These are phyloP conservation scores for Aureococcus anophagefferens DNA, from an alignment of 108 stramenopile species.

Conservation along the genomic window DNA sequence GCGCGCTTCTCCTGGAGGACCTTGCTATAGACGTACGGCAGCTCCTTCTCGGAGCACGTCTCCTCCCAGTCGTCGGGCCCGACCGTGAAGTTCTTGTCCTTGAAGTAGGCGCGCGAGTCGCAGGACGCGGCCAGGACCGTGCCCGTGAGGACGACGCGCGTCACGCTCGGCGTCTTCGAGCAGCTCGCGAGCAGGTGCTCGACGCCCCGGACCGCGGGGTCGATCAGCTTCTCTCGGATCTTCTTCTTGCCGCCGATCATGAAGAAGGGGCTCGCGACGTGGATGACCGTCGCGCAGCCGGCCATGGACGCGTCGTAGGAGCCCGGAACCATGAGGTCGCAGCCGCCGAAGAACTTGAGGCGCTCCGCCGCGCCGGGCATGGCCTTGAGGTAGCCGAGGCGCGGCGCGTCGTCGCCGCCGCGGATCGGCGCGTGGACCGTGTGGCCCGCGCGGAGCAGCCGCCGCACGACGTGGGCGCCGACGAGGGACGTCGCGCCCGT, in stretches of 20 bases:
- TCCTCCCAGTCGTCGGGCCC: slow-evolving; percentile 10
- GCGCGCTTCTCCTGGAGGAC: slow-evolving; percentile 3
- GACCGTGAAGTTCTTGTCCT: not conserved
- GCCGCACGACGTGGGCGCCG: too few relatives aligned
- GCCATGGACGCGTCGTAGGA: slow-evolving; percentile 23
- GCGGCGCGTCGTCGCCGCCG: not conserved
- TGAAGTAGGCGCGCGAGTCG: not conserved
- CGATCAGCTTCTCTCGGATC: slow-evolving; percentile 16
- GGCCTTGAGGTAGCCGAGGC: slow-evolving; percentile 4
- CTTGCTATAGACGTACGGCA: slow-evolving; percentile 11
- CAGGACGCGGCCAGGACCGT: slow-evolving; percentile 1
- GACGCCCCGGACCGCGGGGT: slow-evolving; percentile 33
- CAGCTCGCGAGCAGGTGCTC: slow-evolving; percentile 22
- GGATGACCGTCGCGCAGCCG: slow-evolving; percentile 23
- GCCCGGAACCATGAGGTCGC: slow-evolving; percentile 21
- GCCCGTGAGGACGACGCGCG: slow-evolving; percentile 6
- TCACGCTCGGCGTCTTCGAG: slow-evolving; percentile 6
- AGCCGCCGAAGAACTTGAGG: slow-evolving; percentile 19
- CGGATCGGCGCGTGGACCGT: slow-evolving; percentile 4
- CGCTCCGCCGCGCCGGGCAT: slow-evolving; percentile 25
- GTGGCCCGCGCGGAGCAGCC: slow-evolving; percentile 6
- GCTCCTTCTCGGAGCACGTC: slow-evolving; percentile 1
- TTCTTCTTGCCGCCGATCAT: slow-evolving; percentile 1
- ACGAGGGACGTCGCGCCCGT: too few relatives aligned
- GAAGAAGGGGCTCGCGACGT: slow-evolving; percentile 31